Evolutionary conservation across 306 rosid genomes (phyloP), one percentile per base, ranked within the genome.

Genomic region (Arachis stenosperma): DNA sequence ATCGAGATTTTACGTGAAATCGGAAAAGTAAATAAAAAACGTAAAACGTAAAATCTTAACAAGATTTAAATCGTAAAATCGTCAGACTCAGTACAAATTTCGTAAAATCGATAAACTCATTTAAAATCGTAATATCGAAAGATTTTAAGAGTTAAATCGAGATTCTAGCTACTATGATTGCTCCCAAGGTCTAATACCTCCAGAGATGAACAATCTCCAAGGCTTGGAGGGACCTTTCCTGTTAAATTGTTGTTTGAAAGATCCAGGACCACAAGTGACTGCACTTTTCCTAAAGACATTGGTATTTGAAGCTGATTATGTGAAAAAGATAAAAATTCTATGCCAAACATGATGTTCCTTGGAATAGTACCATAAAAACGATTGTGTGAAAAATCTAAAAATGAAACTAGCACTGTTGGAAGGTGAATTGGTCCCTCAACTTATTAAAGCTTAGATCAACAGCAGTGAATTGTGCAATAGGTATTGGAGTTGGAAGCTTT

Each of bases 341-440:
- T n/a, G 42, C 14, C 2, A 10, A 75, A 52, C 52, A 46, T 54
- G 58, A 11, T 69, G 29, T 77, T 79, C 11, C 29, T 6, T 0
- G 86, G 83, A 27, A 86, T 67, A 9, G 42, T 29, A 67, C 88
- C 80, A 48, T 81, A 84, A 58, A 86, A 74, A 13, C 4, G 30
- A 62, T 81, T 86, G 76, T 81, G 81, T 14, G 90, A 84, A 65
- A 84, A 81, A 76, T 81, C 86, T 51, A 84, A 63, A 7, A 71
- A 33, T 14, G 1, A 27, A 29, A 51, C 33, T 11, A 13, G 68
- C 14, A 0, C 66, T 22, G 0, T 8, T 44, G 67, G 54, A 70
- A 76, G 27, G 63, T 84, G 79, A 57, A 84, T n/a, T 5, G 81
- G 51, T 66, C 90, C 83, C 30, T 66, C 56, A n/a, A 64, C 29